Evolutionary conservation across 768 basidiomycete species (phyloP).

Genomic region (Asterophora parasitica): DNA sequence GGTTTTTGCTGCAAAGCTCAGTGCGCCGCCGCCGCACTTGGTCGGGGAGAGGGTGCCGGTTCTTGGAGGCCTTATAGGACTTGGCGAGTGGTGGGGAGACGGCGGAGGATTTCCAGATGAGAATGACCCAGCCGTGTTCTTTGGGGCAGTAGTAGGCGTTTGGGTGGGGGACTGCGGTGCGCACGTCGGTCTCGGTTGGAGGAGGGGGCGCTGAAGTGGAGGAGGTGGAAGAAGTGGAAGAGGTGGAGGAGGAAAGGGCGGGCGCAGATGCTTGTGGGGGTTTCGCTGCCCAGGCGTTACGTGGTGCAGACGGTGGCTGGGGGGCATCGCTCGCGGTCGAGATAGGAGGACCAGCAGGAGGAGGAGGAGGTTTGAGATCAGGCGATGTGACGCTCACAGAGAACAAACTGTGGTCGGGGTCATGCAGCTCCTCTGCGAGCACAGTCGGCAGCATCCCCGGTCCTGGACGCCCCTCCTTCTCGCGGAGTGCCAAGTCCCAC

Average conservation of each 20-base stretch:
- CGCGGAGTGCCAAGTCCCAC: slow-evolving; percentile 57
- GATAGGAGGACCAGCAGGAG: neutral
- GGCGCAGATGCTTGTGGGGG: neutral
- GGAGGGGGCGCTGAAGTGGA: slow-evolving; percentile 23
- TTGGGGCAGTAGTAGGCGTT: slow-evolving; percentile 79
- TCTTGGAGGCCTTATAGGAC: slow-evolving; percentile 40
- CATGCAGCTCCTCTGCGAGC: slow-evolving; percentile 63
- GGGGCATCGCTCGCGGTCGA: neutral
- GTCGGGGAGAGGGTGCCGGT: slow-evolving; percentile 48
- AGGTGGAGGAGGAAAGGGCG: neutral
- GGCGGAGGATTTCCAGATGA: slow-evolving; percentile 62
- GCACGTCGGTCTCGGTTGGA: slow-evolving; percentile 60
- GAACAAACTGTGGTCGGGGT: slow-evolving; percentile 68
- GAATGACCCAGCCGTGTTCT: slow-evolving; percentile 79
- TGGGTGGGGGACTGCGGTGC: slow-evolving; percentile 72
- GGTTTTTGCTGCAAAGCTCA: slow-evolving; percentile 49
- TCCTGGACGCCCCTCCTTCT: slow-evolving; percentile 52
- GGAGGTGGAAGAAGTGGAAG: slow-evolving; percentile 10
- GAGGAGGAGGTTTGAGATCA: slow-evolving; percentile 12
- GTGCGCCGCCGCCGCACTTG: slow-evolving; percentile 43
- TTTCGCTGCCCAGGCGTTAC: slow-evolving; percentile 5
- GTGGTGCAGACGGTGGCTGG: neutral
- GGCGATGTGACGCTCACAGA: slow-evolving; percentile 43
- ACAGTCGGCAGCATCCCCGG: slow-evolving; percentile 65
- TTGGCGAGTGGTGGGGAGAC: slow-evolving; percentile 56